A percentile compares a stretch with the other conserved stretches of the same genome.
Conservation (phyloP, 2,329 filamentous ascomycete species). For the Aspergillus hiratsukae region DNA sequence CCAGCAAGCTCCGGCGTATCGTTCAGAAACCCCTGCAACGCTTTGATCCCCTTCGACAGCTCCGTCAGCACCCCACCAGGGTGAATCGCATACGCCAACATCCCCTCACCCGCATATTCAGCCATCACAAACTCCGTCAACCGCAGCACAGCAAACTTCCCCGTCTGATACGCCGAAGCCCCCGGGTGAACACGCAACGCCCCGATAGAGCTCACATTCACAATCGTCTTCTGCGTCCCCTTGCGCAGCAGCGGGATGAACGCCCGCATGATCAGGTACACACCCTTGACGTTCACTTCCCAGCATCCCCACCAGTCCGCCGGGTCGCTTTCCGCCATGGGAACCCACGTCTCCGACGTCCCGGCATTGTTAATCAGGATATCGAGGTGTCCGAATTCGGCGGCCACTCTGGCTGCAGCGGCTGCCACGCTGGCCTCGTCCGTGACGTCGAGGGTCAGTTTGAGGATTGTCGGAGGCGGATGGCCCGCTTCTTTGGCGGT, state of each 20-base stretch:
- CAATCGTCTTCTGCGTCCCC: constrained; percentile 13
- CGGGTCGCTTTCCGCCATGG: constrained; percentile 12
- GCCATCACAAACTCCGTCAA: not conserved
- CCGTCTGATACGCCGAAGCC: constrained; percentile 22
- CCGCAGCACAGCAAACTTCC: constrained; percentile 42
- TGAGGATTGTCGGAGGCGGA: constrained; percentile 22
- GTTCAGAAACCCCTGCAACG: not conserved
- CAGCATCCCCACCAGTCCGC: constrained; percentile 19
- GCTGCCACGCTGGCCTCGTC: constrained; percentile 29
- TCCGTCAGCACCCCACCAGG: constrained; percentile 12
- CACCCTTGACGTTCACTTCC: constrained; percentile 19
- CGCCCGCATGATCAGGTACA: constrained; percentile 9
- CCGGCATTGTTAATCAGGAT: constrained; percentile 37
- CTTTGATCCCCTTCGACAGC: not conserved
- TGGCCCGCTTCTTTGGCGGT: not conserved
- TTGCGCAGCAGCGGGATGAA: constrained; percentile 28
- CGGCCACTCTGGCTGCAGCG: constrained; percentile 25
- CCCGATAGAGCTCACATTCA: constrained; percentile 40
- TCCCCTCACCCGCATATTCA: constrained; percentile 2
- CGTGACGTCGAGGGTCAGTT: constrained; percentile 33
- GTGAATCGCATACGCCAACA: constrained; percentile 12
- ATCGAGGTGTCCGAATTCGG: constrained; percentile 30
- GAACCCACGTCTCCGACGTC: constrained; percentile 13
- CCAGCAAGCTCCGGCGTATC: constrained; percentile 15
- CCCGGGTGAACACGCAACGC: constrained; percentile 27